Base-by-base conservation (phyloP, 257 asterid species). In the Nicotiana knightiana region DNA sequence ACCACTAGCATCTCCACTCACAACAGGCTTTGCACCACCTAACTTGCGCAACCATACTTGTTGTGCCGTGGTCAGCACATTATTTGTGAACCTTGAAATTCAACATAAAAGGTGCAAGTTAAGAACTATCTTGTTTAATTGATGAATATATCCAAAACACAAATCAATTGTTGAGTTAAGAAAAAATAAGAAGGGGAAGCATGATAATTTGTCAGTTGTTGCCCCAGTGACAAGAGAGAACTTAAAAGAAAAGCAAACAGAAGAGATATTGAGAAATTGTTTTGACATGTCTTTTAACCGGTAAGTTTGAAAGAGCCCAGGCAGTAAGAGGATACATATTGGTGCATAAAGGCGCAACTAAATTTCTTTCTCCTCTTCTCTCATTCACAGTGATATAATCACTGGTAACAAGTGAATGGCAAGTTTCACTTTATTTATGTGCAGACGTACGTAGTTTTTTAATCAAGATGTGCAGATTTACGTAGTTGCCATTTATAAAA, bases 11-110 rank as follows among this genome's bases (percentile, higher is more conserved):
- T 93, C 92, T 81, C 95, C 98, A 71, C 86, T 84, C 59, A 96
- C 94, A 81, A 58, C 91, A 87, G 98, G 98, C 85, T 91, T 92
- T 17, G 98, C 98, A 79, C 98, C 98, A 79, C 99, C 99, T 84
- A 93, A 58, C 88, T 96, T 94, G 63, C 99, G 98, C 82, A 96
- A 80, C 98, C 98, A 96, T 81, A 94, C 97, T 83, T 96, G 99
- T 82, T 96, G 99, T 76, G 96, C 98, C 12, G 99, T 96, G 91
- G 97, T 96, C 84, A 96, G 94, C 85, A 96, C 94, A 76, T 96
- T 96, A 84, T 96, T 96, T 76, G 97, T 88, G 87, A 96, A 94
- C 99, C 99, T 94, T 84, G 67, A 81, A 67, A 68, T 81, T 77
- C 75, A 83, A 46, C 55, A 75, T 51, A 75, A 15, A 48, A 51